phyloP scores from a whole-genome alignment of 768 basidiomycete species.

The Phanerodontia chrysosporium region DNA sequence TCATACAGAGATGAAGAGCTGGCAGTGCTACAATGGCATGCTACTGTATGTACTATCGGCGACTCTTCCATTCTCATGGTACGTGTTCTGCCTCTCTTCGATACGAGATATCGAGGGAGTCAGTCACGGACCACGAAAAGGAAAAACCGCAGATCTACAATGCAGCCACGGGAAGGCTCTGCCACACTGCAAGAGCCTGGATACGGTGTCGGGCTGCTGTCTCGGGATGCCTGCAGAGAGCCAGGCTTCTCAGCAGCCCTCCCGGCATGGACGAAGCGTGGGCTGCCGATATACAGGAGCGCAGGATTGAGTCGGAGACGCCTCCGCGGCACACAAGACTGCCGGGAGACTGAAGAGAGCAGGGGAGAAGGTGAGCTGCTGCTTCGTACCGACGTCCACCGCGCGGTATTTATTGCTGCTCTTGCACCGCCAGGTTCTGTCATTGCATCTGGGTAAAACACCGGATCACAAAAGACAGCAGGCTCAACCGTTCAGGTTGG shows the following conservation, averaged over 20 bases:
- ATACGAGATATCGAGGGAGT: neutral
- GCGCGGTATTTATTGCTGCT: conserved; percentile 1
- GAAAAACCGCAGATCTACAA: conserved; percentile 24
- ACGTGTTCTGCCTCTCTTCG: conserved; percentile 25
- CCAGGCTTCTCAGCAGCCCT: neutral
- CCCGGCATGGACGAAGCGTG: neutral
- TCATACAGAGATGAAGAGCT: too few relatives aligned
- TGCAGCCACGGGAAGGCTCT: neutral
- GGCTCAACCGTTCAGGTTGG: neutral
- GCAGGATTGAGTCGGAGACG: neutral
- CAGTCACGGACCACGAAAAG: conserved; percentile 25
- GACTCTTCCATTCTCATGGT: conserved; percentile 50
- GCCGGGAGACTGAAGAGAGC: neutral
- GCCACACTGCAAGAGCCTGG: neutral
- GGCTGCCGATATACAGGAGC: neutral
- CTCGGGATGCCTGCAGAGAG: neutral
- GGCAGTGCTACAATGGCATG: too few relatives aligned
- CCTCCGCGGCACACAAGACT: neutral
- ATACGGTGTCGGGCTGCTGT: neutral
- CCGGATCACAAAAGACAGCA: neutral
- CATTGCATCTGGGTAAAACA: neutral
- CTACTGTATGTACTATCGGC: conserved; percentile 24
- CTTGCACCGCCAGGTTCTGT: neutral
- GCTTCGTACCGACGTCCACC: neutral
- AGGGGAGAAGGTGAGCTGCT: neutral